A percentile compares a stretch with the other conserved stretches of the same genome.
phyloP scores from a whole-genome alignment of 139 green algal genomes.

The Asterochloris erici region DNA sequence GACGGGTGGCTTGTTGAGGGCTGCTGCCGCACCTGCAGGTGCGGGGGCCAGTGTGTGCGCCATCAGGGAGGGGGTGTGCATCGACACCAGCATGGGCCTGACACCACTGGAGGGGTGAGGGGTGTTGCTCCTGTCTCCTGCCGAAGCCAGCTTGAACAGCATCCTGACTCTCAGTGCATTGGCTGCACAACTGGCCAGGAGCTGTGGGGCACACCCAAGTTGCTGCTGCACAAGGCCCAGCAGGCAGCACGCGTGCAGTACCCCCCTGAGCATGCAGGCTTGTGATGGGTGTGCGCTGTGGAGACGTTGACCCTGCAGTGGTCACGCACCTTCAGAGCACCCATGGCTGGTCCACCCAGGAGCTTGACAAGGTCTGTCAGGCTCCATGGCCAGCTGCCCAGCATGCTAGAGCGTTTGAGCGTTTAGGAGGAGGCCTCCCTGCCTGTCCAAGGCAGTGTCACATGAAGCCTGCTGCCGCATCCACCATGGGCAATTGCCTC shows the following conservation, averaged over 20 bases:
- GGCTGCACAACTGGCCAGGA: too few species aligned
- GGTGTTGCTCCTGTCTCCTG: neutral
- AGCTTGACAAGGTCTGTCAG: slow-evolving; percentile 38
- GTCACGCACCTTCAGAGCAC: slow-evolving; percentile 44
- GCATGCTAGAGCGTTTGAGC: too few species aligned
- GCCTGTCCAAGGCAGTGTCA: too few species aligned
- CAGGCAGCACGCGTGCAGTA: too few species aligned
- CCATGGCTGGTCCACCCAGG: slow-evolving; percentile 26
- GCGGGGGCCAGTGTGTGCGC: slow-evolving; percentile 73
- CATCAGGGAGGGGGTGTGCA: slow-evolving; percentile 59
- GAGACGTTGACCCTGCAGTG: slow-evolving; percentile 76
- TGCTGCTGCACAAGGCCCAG: too few species aligned
- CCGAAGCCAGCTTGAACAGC: neutral
- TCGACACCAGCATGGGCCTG: slow-evolving; percentile 85
- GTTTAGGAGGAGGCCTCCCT: too few species aligned
- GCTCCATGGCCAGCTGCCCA: too few species aligned
- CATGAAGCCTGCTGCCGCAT: too few species aligned
- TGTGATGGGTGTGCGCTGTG: slow-evolving; percentile 64
- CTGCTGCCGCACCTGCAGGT: slow-evolving; percentile 26
- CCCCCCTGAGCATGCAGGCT: slow-evolving; percentile 33
- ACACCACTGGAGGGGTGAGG: slow-evolving; percentile 76
- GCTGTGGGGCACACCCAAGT: too few species aligned
- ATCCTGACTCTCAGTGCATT: too few species aligned
- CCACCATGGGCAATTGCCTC: too few species aligned
- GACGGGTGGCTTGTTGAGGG: neutral